A percentile compares a stretch with the other conserved stretches of the same genome.
Conservation (phyloP, 2,329 filamentous ascomycete species). For the Colletotrichum musae region DNA sequence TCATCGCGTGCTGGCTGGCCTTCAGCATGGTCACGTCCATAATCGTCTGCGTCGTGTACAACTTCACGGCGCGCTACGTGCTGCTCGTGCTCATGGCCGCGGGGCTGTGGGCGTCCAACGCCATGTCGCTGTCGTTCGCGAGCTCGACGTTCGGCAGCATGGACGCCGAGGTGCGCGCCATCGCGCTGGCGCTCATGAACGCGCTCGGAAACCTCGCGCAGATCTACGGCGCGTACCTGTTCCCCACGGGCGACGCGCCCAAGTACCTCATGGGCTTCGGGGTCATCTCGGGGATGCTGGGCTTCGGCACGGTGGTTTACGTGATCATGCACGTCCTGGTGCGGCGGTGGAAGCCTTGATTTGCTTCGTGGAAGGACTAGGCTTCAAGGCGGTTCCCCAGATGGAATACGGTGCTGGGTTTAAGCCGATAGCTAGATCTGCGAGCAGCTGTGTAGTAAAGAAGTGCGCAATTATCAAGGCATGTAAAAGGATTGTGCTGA, state of each 20-base stretch:
- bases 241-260: slow-evolving; percentile 62
- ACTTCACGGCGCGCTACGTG: slow-evolving; percentile 67
- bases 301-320: slow-evolving; percentile 39
- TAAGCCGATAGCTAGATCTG: no score
- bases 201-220: slow-evolving; percentile 68
- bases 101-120: slow-evolving; percentile 68
- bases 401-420: no score
- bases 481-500: no score
- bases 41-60: slow-evolving; percentile 60
- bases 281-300: slow-evolving; percentile 51
- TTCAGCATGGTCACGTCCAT: slow-evolving; percentile 55
- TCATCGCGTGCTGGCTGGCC: slow-evolving; percentile 64
- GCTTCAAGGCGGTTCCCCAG: no score
- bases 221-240: slow-evolving; percentile 69
- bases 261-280: slow-evolving; percentile 62
- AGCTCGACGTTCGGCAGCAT: slow-evolving; percentile 66
- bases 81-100: slow-evolving; percentile 70
- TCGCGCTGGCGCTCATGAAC: slow-evolving; percentile 72
- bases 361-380: no score
- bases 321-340: slow-evolving; percentile 34
- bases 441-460: no score
- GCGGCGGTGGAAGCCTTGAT: slow-evolving; percentile 14
- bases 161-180: slow-evolving; percentile 51
- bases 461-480: no score
- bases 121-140: slow-evolving; percentile 64